A percentile compares a stretch with the other conserved stretches of the same genome.
Evolutionary conservation across 139 green algal species (phyloP).

Genomic region (Chlorella sorokiniana): DNA sequence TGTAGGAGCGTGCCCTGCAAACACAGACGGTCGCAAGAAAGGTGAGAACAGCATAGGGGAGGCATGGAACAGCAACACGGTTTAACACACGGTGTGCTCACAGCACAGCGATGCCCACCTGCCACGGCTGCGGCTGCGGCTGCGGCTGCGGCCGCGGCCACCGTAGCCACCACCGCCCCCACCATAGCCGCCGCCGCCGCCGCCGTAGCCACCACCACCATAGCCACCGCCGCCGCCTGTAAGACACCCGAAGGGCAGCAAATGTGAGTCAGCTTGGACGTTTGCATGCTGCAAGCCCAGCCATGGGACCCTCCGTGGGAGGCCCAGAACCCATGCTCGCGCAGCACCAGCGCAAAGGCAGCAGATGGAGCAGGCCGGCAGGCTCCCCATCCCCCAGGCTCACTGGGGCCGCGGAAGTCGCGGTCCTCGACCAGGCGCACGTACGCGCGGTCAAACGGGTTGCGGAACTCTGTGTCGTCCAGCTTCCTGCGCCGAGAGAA

Average conservation of each 20-base stretch:
- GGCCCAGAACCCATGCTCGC: neutral
- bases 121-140: neutral
- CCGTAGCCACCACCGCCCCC: neutral
- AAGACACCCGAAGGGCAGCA: neutral
- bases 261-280: neutral
- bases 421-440: slow-evolving; percentile 44
- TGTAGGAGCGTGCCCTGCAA: slow-evolving; percentile 12
- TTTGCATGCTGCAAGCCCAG: neutral
- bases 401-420: neutral
- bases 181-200: neutral
- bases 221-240: neutral
- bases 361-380: neutral
- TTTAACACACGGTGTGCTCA: neutral
- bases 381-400: neutral
- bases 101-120: neutral
- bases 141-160: neutral
- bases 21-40: neutral
- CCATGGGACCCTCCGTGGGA: neutral
- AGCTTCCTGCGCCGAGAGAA: slow-evolving; percentile 51
- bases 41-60: neutral
- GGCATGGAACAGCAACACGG: neutral
- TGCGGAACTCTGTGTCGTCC: slow-evolving; percentile 86
- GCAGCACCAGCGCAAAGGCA: neutral
- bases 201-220: slow-evolving; percentile 12
- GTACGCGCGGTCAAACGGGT: slow-evolving; percentile 77